Percentiles rank a stretch among this genome's conserved stretches.
phyloP scores from a whole-genome alignment of 2,329 filamentous ascomycete genomes.

The Scedosporium apiospermum region DNA sequence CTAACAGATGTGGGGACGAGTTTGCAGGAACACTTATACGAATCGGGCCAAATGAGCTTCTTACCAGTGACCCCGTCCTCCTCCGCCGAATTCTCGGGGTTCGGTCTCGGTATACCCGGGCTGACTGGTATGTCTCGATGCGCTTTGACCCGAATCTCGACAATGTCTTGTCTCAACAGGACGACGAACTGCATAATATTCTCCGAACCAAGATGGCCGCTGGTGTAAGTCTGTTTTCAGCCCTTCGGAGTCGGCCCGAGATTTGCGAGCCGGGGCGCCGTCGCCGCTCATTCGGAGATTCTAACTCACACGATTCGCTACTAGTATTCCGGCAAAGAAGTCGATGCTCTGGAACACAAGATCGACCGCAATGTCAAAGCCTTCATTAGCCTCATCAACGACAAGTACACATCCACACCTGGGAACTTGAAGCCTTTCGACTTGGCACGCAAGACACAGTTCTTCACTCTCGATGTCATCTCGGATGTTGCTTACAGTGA shows the following conservation, averaged over 20 bases:
- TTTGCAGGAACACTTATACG: conserved; percentile 25
- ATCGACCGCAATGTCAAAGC: conserved; percentile 38
- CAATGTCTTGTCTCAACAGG: conserved; percentile 40
- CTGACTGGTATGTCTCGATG: conserved; percentile 36
- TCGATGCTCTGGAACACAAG: conserved; percentile 34
- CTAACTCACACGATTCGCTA: too few relatives aligned
- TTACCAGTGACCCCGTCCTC: conserved; percentile 28
- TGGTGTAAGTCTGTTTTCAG: conserved; percentile 28
- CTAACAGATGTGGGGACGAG: not conserved
- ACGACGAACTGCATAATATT: conserved; percentile 32
- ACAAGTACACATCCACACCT: conserved; percentile 24
- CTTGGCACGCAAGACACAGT: conserved; percentile 35
- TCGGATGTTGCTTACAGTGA: conserved; percentile 39
- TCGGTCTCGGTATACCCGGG: conserved; percentile 25
- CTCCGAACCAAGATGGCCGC: conserved; percentile 38
- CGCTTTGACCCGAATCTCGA: conserved; percentile 42
- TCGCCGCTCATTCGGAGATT: conserved; percentile 9
- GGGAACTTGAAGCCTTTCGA: conserved; percentile 31
- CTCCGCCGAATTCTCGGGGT: conserved; percentile 26
- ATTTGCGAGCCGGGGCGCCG: too few relatives aligned
- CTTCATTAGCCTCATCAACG: conserved; percentile 30
- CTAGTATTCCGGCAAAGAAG: conserved; percentile 41
- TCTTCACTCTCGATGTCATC: conserved; percentile 44
- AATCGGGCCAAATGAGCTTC: conserved; percentile 31
- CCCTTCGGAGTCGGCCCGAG: not conserved